These are phyloP conservation scores for Fraxinus xanthoxyloides DNA, from an alignment of 305 asterid genomes.

Conservation along the genomic window DNA sequence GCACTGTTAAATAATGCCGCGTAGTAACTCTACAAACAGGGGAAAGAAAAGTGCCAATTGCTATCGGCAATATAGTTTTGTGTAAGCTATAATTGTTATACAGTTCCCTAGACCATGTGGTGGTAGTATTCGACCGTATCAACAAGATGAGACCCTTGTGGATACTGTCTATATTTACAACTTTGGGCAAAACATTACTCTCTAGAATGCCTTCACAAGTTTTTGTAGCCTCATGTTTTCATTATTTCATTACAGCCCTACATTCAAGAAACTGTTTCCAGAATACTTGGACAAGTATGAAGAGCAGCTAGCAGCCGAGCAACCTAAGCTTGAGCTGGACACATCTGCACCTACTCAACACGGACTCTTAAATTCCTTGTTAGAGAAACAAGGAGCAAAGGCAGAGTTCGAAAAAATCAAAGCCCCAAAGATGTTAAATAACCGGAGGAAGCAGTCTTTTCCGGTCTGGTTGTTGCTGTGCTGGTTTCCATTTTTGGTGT, in stretches of 20 bases:
- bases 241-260: conserved; percentile 47
- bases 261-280: conserved; percentile 85
- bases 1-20: neutral
- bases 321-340: conserved; percentile 45
- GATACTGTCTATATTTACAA: neutral
- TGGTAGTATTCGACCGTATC: neutral
- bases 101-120: neutral
- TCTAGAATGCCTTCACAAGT: neutral
- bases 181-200: neutral
- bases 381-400: conserved; percentile 45
- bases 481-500: conserved; percentile 62
- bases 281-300: conserved; percentile 87
- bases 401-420: conserved; percentile 40
- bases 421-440: conserved; percentile 43
- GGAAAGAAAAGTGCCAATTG: neutral
- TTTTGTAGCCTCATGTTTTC: neutral
- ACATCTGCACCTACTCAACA: conserved; percentile 30
- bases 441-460: conserved; percentile 44
- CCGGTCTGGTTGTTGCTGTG: conserved; percentile 77
- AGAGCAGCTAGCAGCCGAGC: conserved; percentile 55
- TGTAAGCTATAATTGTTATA: neutral
- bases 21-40: neutral
- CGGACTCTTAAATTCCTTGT: conserved; percentile 33
- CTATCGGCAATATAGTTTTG: neutral
- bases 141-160: neutral